A percentile compares a stretch with the other conserved stretches of the same genome.
Evolutionary conservation across 2,329 filamentous ascomycete species (phyloP).

Genomic region (Pestalotiopsis sp.): DNA sequence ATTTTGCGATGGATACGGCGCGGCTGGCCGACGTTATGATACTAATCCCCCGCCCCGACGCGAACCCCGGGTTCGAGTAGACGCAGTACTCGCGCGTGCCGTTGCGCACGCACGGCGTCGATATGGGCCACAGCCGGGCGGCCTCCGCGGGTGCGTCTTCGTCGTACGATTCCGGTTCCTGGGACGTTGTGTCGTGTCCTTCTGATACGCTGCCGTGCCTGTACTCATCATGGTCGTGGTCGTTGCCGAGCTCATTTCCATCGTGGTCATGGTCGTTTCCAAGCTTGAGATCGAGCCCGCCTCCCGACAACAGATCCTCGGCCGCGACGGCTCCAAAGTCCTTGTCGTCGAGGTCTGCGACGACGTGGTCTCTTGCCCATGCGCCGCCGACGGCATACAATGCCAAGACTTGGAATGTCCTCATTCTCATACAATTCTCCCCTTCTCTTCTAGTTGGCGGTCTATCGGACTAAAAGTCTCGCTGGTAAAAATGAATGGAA

Average conservation of each 20-base stretch:
- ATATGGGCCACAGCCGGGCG: conserved; percentile 12
- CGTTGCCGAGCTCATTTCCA: neutral
- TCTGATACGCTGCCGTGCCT: neutral
- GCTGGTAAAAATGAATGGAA: no score
- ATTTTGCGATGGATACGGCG: conserved; percentile 27
- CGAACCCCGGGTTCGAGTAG: conserved; percentile 35
- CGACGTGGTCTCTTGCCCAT: neutral
- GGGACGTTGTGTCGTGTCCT: no score
- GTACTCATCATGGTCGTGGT: neutral
- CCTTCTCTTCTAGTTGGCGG: neutral
- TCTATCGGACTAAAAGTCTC: neutral
- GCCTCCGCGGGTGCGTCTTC: neutral
- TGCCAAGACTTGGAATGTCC: neutral
- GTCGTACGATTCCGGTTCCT: no score
- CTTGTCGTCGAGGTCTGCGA: neutral
- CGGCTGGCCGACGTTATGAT: conserved; percentile 36
- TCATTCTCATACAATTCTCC: neutral
- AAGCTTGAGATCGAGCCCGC: neutral
- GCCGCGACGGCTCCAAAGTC: neutral
- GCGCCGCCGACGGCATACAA: neutral
- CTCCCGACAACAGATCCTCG: neutral
- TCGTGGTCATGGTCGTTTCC: neutral
- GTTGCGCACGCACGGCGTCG: conserved; percentile 15
- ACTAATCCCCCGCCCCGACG: conserved; percentile 35
- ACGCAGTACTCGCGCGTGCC: conserved; percentile 30